Conservation (phyloP, 1,284 basidiomycete species). For the Heliocybe sulcata region DNA sequence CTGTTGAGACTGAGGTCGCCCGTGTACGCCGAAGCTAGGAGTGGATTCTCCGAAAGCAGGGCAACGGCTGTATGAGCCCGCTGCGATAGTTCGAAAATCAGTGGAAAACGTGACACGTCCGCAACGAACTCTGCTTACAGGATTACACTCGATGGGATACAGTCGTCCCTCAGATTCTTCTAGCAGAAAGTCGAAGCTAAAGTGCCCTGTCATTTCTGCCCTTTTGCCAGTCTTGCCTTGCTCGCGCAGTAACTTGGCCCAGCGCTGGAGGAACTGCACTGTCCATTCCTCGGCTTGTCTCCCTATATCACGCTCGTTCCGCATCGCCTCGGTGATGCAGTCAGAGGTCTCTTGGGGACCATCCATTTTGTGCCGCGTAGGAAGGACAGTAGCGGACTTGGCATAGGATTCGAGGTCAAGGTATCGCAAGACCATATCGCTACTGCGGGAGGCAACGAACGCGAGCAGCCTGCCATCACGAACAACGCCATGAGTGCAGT, state of each 20-base stretch:
- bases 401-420: constrained; percentile 5
- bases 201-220: constrained; percentile 11
- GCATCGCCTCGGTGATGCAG: neutral
- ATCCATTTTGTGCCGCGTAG: neutral
- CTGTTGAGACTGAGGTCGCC: neutral
- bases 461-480: constrained; percentile 9
- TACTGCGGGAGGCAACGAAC: constrained; percentile 14
- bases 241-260: constrained; percentile 7
- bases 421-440: constrained; percentile 14
- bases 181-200: constrained; percentile 15
- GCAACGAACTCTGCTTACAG: constrained; percentile 7
- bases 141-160: constrained; percentile 12
- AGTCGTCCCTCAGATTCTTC: constrained; percentile 6
- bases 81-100: constrained; percentile 1
- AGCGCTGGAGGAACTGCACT: constrained; percentile 9
- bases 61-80: constrained; percentile 12
- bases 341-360: neutral
- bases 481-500: constrained; percentile 13
- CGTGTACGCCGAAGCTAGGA: constrained; percentile 9
- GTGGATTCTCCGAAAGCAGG: constrained; percentile 9
- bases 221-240: constrained; percentile 6
- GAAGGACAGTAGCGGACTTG: constrained; percentile 5
- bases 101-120: too few species aligned
- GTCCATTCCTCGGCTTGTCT: constrained; percentile 3
- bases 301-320: constrained; percentile 5